Evolutionary conservation across 1,284 basidiomycete genomes (phyloP), one percentile per base, ranked within the genome.

Genomic region (Trichosporon faecale): DNA sequence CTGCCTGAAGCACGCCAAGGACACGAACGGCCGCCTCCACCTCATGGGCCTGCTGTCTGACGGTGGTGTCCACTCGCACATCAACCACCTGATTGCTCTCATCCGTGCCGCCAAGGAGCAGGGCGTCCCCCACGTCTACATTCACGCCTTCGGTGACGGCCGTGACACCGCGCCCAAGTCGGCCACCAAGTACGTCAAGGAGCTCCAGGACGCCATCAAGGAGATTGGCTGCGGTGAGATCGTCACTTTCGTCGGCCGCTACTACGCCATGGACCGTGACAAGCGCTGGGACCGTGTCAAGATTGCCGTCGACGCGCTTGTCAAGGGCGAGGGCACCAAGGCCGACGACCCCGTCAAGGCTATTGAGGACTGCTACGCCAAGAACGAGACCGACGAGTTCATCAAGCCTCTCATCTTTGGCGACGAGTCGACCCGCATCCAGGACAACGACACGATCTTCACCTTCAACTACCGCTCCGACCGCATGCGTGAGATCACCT

Each of bases 391-490:
- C 3, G 94, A 95, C 77, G 94, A 96, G 85, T 95, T 96, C 84
- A 85, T 95, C 84, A 94, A 94, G 85, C 94, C 94, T 2, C 92
- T 95, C 80, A 92, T 95, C 76, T 88, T 91, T 64, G 90, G 92
- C 68, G 91, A 90, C 0, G 88, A 89, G 21, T 88, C 89, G 61
- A 91, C 91, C 6, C 86, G 93, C 64, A 89, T 95, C 79, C 90
- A 94, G 83, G 85, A 85, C 76, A 82, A 84, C 64, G 93, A 95
- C 81, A 94, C 93, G 0, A 78, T 95, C 9, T 95, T 94, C 88
- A 90, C 92, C 85, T 96, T 95, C 89, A 96, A 96, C 86, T 95
- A 95, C 84, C 91, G 94, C 72, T 94, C 93, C 1, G 94, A 96
- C 83, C 90, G 94, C 71, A 93, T 96, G 91, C 89, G 94, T 64